Base-by-base conservation (phyloP, 1,139 yeast species). In the Taphrina betulina region DNA sequence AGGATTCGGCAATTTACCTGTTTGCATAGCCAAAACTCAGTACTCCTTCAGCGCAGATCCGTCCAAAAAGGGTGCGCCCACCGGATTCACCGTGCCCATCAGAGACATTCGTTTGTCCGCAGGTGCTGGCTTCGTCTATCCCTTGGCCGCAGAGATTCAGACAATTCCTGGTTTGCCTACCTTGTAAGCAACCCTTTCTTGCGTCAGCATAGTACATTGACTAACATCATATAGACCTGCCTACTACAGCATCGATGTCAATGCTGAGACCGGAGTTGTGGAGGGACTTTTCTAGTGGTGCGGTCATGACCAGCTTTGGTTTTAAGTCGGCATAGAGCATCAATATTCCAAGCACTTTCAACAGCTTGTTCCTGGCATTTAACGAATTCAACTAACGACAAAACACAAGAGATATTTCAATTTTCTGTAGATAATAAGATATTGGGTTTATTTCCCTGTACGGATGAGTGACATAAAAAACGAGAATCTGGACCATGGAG, bases 131-230 rank as follows among this genome's bases (percentile, higher is more conserved):
- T 92, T 92, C 73, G 78, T 92, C 68, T 90, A 90, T 68, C 97
- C 97, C 4, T 79, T 92, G 66, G 97, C 97, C 12, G 97, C 95
- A 46, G 96, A 90, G 72, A 90, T 92, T 68, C 94, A 85, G 80
- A 92, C 98, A 54, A 90, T 92, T 65, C 98, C 98, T 26, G 98
- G 98, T 60, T 78, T 92, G 69, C 95, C 97, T 60, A 92, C 97
- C 23, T 92, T 87, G 48, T 43, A 43, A 43, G 48, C 29, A 5
- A 28, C 14, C 38, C 28, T n/a, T n/a, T n/a, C n/a, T n/a, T n/a
- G n/a, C n/a, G n/a, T n/a, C n/a, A n/a, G n/a, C n/a, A n/a, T n/a
- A n/a, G n/a, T n/a, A n/a, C n/a, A n/a, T n/a, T n/a, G n/a, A n/a
- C n/a, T n/a, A n/a, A n/a, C n/a, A n/a, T n/a, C n/a, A n/a, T 22